Base-by-base conservation (phyloP, 2,329 filamentous ascomycete species). In the Beauveria varroae region DNA sequence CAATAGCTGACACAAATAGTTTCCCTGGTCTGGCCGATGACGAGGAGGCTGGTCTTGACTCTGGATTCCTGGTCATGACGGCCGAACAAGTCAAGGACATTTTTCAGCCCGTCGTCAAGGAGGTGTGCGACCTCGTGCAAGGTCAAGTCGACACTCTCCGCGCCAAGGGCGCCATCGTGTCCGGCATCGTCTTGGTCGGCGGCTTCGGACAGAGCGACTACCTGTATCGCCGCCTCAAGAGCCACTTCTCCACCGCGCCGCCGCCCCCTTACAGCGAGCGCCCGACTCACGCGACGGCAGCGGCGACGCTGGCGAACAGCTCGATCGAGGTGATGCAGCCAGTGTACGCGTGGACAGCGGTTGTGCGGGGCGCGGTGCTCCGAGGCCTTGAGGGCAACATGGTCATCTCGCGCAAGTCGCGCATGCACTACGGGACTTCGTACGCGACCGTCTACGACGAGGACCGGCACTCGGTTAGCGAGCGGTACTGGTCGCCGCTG, bases 401-500 rank as follows among this genome's bases (percentile, higher is more conserved):
- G 83, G 89, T 93, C 7, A 84, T 91, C 62, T 89, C 85, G 63
- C 79, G 89, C 54, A 86, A 88, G 71, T 86, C 87, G 53, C 81
- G 89, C 65, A 89, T 87, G 81, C 86, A 90, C 70, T 93, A 93
- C 69, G 90, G 90, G 26, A 92, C 89, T 5, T 89, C 86, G 26
- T 93, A 93, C 72, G 89, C 90, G 0, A 93, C 89, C 0, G 87
- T 90, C 0, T 93, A 90, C 70, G 89, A 93, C 66, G 87, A 90
- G 69, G 80, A 83, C 54, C 89, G 87, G 70, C 90, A 93, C 71
- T 83, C 84, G 3, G 83, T 90, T 6, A 83, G 79, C 49, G 89
- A 92, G 71, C 77, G 89, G 56, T 93, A 93, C 69, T 93, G 89
- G 89, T 88, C 85, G 65, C 88, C 88, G 6, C 72, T 92, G 26